Conservation (phyloP, 73 alveolate genomes). For the Paramecium primaurelia region DNA sequence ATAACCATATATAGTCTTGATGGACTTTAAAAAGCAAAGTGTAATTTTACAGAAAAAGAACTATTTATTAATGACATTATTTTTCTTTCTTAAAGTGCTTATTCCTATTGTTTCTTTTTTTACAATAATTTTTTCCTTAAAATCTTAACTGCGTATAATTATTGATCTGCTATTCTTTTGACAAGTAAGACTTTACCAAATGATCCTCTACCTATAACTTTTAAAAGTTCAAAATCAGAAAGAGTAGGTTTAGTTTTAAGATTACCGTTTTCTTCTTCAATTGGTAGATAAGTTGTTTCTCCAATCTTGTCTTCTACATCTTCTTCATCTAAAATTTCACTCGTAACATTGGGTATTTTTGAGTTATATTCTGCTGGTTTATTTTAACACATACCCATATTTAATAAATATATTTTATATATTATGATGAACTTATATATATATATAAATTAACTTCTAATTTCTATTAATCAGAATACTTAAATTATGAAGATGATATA, state of each 20-base stretch:
- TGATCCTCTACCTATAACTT: constrained; percentile 94
- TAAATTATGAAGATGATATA: not conserved
- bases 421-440: not conserved
- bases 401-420: not conserved
- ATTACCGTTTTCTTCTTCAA: not conserved
- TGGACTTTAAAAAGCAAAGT: constrained; percentile 87
- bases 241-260: not conserved
- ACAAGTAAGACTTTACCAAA: constrained; percentile 94
- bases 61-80: constrained; percentile 71
- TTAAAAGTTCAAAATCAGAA: constrained; percentile 63
- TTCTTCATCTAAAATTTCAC: not conserved
- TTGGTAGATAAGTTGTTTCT: not conserved
- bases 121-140: constrained; percentile 19
- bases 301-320: not conserved
- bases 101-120: not conserved
- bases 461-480: not conserved
- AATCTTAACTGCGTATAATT: constrained; percentile 47
- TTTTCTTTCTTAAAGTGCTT: constrained; percentile 71
- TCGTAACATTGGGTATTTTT: not conserved
- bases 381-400: not conserved
- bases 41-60: constrained; percentile 86
- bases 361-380: not conserved
- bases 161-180: constrained; percentile 63
- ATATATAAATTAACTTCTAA: not conserved
- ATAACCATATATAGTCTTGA: constrained; percentile 84